These are phyloP conservation scores for Fusarium pseudonygamai DNA, from an alignment of 2,329 filamentous ascomycete species.

Conservation along the genomic window DNA sequence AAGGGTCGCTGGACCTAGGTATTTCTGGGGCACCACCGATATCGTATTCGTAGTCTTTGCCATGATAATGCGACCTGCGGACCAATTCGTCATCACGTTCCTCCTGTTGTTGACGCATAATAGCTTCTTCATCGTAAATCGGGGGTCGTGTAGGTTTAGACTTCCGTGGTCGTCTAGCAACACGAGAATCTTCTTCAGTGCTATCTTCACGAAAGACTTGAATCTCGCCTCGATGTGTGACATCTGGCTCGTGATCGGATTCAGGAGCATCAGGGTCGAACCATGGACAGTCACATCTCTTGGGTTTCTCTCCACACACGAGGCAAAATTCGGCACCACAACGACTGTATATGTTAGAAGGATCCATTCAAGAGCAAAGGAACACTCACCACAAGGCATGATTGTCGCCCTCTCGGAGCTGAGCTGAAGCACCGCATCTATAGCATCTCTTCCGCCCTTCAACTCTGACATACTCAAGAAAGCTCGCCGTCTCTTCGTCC, in stretches of 20 bases:
- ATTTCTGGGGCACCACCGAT: conserved; percentile 49
- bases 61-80: conserved; percentile 42
- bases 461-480: conserved; percentile 72
- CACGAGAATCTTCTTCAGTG: conserved; percentile 46
- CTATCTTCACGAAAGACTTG: conserved; percentile 38
- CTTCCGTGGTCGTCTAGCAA: conserved; percentile 32
- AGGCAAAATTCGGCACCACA: conserved; percentile 90
- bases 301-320: conserved; percentile 84
- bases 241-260: conserved; percentile 64
- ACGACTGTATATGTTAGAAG: conserved; percentile 57
- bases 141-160: conserved; percentile 39
- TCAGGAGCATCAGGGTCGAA: conserved; percentile 72
- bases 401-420: conserved; percentile 84
- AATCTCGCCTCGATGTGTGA: conserved; percentile 49
- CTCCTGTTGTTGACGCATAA: conserved; percentile 58
- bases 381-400: conserved; percentile 82
- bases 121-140: conserved; percentile 59
- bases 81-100: conserved; percentile 55
- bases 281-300: conserved; percentile 83
- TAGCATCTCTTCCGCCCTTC: conserved; percentile 81
- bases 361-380: not conserved
- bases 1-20: conserved; percentile 61
- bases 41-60: conserved; percentile 54
- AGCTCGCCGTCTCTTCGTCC: conserved; percentile 70
- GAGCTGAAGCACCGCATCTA: conserved; percentile 77